A percentile compares a stretch with the other conserved stretches of the same genome.
Evolutionary conservation across 208 protist genomes (phyloP).

Genomic region (Acanthamoeba healyi): DNA sequence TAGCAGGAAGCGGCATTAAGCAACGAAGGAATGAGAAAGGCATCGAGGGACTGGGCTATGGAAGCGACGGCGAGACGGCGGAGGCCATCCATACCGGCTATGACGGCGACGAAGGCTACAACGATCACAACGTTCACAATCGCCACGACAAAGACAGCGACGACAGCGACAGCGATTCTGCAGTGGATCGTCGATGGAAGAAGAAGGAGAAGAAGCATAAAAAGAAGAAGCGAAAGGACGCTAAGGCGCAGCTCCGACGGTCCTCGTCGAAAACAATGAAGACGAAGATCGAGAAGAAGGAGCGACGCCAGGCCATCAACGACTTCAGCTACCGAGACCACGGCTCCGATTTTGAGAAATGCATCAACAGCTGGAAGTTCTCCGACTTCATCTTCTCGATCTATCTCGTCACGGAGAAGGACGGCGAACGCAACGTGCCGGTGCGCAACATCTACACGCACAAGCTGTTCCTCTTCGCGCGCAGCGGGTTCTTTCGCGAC

Average conservation of each 20-base stretch:
- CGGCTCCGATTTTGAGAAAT: slow-evolving; percentile 45
- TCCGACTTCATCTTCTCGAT: slow-evolving; percentile 64
- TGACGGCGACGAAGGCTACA: slow-evolving; percentile 1
- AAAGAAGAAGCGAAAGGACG: neutral
- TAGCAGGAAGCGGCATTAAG: too few species aligned
- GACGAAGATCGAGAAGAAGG: neutral
- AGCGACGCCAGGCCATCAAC: neutral
- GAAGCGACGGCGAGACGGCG: neutral
- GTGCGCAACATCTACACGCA: slow-evolving; percentile 62
- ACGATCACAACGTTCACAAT: neutral
- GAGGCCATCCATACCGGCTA: neutral
- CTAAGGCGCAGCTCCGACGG: neutral
- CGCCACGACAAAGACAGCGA: neutral
- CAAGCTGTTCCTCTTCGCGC: slow-evolving; percentile 59
- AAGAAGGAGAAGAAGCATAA: neutral
- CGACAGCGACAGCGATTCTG: neutral
- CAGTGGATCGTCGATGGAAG: neutral
- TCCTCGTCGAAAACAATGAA: neutral
- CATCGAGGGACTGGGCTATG: slow-evolving; percentile 22
- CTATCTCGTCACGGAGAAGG: neutral
- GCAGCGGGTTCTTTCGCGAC: slow-evolving; percentile 62
- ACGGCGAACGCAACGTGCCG: neutral
- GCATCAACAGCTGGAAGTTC: slow-evolving; percentile 70
- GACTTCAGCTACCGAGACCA: neutral
- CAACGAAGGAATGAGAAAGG: neutral